Evolutionary conservation across 345 rosid genomes (phyloP).

Genomic region (Psidium guajava): DNA sequence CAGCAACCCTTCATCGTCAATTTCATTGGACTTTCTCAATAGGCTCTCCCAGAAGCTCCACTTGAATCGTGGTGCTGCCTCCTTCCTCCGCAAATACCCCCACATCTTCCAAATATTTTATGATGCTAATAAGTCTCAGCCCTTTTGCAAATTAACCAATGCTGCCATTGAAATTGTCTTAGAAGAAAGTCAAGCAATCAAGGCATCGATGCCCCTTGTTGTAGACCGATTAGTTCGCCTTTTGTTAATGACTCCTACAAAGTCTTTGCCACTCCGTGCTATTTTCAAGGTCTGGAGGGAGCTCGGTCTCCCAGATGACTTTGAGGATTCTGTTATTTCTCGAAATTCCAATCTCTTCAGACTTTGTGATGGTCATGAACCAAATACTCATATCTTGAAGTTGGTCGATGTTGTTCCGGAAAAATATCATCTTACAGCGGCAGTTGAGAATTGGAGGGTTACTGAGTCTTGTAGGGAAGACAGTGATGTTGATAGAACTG

Average conservation of each 20-base stretch:
- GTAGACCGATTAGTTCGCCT: conserved; percentile 53
- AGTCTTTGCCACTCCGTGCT: conserved; percentile 73
- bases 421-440: conserved; percentile 22
- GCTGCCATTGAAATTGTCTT: conserved; percentile 36
- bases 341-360: conserved; percentile 38
- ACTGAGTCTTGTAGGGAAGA: conserved; percentile 57
- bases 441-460: conserved; percentile 79
- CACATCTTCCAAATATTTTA: conserved; percentile 62
- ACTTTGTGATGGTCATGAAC: conserved; percentile 53
- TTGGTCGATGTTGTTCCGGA: conserved; percentile 28
- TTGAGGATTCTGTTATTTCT: conserved; percentile 73
- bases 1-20: conserved; percentile 26
- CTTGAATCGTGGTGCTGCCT: conserved; percentile 69
- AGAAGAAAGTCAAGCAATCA: conserved; percentile 47
- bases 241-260: conserved; percentile 52
- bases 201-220: conserved; percentile 32
- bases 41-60: conserved; percentile 79
- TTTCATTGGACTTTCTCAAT: conserved; percentile 70
- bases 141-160: conserved; percentile 58
- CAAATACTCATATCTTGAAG: conserved; percentile 56
- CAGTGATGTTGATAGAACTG: conserved; percentile 30
- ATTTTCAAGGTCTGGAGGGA: conserved; percentile 90
- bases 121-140: conserved; percentile 40
- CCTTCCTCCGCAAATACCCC: conserved; percentile 70
- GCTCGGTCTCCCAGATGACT: conserved; percentile 84